Evolutionary conservation across 2,329 filamentous ascomycete genomes (phyloP), one percentile per base, ranked within the genome.

Genomic region (Nigrospora oryzae): DNA sequence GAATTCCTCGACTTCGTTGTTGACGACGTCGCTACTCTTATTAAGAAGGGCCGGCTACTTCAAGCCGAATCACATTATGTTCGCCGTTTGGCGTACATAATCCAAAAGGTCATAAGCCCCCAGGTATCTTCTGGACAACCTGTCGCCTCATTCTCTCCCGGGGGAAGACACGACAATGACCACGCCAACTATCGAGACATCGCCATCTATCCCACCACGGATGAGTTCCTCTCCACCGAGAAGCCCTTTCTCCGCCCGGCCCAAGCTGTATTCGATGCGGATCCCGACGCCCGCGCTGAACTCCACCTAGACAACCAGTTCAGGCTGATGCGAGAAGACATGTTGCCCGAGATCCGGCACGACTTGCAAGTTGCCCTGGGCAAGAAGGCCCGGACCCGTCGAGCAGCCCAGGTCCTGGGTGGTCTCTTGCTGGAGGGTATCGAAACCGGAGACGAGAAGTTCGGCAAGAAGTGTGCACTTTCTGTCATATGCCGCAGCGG

Each of bases 101-200:
- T 73, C 38, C 56, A 67, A 31, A 69, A 67, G 35, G 52, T 63
- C 2, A 43, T 72, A 5, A 16, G 7, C 4, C 39, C 36, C 30
- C 33, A 37, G 32, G 37, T 12, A 34, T 28, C 23, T 28, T 28
- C 23, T 10, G 23, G 23, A 28, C 23, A 28, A 28, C 23, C 5
- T 10, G 15, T 35, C 11, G 28, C 11, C 33, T 14, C 13, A 13
- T 37, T 36, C 11, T 43, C 54, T 2, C 73, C 83, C 0, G 85
- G 85, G 0, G 83, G 84, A 1, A 73, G 85, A 0, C 84, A 89
- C 49, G 82, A 89, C 58, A 89, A 89, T 44, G 85, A 89, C 52
- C 75, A 75, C 55, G 63, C 53, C 2, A 69, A 87, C 49, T 81
- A 81, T 51, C 69, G 75, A 0, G 44, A 77, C 0, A 79, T 87